These are phyloP conservation scores for Fraxinus paxiana DNA, from an alignment of 305 asterid species.

Conservation along the genomic window DNA sequence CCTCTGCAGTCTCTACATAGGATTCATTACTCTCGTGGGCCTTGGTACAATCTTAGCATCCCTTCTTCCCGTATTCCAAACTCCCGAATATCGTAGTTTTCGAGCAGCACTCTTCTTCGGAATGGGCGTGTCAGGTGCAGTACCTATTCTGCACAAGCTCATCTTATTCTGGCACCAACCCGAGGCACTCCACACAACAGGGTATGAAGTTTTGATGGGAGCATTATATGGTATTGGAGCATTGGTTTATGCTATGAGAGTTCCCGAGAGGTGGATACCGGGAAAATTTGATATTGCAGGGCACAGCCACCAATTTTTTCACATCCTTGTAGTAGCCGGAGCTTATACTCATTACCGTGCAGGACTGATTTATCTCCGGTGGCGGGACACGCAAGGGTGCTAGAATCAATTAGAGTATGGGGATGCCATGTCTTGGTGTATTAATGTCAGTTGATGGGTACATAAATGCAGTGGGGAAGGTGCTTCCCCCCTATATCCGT, in stretches of 20 bases:
- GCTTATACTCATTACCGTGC: conserved; percentile 88
- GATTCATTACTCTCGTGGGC: conserved; percentile 78
- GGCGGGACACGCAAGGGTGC: conserved; percentile 94
- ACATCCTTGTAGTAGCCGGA: conserved; percentile 90
- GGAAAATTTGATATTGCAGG: conserved; percentile 95
- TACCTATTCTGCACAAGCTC: conserved; percentile 83
- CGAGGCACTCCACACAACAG: conserved; percentile 80
- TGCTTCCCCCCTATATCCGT: background rate
- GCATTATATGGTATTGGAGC: conserved; percentile 73
- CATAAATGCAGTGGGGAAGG: conserved; percentile 4
- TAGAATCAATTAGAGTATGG: conserved; percentile 22
- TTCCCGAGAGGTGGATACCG: conserved; percentile 94
- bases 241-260: conserved; percentile 64
- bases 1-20: conserved; percentile 80
- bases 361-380: conserved; percentile 80
- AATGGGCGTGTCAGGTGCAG: conserved; percentile 85
- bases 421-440: background rate
- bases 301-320: conserved; percentile 89
- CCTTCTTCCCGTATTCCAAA: conserved; percentile 80
- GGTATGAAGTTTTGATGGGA: conserved; percentile 86
- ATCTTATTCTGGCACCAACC: conserved; percentile 80
- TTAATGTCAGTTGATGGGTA: background rate
- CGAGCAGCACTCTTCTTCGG: conserved; percentile 76
- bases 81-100: conserved; percentile 68
- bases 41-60: conserved; percentile 61